Evolutionary conservation across 1,284 basidiomycete species (phyloP), one percentile per base, ranked within the genome.

Genomic region (Malassezia cuniculi): DNA sequence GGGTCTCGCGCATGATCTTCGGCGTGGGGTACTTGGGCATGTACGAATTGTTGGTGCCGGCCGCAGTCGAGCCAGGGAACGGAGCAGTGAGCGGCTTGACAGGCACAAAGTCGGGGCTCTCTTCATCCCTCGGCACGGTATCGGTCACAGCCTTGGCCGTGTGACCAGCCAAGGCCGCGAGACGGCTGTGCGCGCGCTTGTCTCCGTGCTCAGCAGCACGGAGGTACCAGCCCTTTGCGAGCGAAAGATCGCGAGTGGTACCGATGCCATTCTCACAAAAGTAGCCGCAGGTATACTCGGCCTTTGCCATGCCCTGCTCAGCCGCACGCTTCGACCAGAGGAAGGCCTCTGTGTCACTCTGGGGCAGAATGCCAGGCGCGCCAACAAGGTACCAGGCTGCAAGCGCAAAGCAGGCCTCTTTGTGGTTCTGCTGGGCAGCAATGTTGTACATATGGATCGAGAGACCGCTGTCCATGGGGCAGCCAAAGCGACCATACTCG

Each of bases 301-400:
- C 63, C 47, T 66, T 66, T 34, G 57, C 61, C 15, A 66, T 46
- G 15, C 60, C 57, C 37, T 66, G 63, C 47, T 64, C 61, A 6
- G 57, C 63, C 6, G 63, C 63, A 44, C 64, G 64, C 42, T 60
- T 60, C 30, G 66, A 64, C 66, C 66, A 68, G 9, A 68, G 72
- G 69, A 81, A 95, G 7, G 89, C 90, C 66, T 97, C 89, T 0
- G 90, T 95, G 65, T 97, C 90, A 0, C 85, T 93, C 67, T 97
- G 93, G 1, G 90, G 90, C 20, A 97, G 75, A 6, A 97, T 87
- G 31, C 90, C 90, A 0, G 89, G 85, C 5, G 89, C 94, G 37
- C 93, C 93, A 47, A 97, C 90, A 50, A 97, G 80, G 66, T 97
- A 97, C 90, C 90, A 97, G 7, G 90, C 89, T 8, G 90, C 95